Conservation (phyloP, 176 grass and related monocot species). For the Oryza rufipogon region DNA sequence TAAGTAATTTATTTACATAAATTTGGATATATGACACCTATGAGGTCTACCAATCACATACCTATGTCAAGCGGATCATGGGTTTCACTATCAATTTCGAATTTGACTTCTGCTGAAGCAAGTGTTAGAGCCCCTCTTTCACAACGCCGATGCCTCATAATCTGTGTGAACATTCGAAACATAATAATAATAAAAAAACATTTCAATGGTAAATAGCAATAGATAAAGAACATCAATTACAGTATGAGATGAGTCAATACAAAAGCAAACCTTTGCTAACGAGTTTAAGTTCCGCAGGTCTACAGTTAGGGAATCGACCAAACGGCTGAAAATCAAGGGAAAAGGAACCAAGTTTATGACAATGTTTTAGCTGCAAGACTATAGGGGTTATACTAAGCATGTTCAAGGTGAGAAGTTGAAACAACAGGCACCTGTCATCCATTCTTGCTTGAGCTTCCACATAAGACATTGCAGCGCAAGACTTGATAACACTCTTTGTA, state of each 20-base stretch:
- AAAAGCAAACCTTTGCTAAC: conserved; percentile 81
- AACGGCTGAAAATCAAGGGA: conserved; percentile 62
- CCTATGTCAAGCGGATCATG: conserved; percentile 99
- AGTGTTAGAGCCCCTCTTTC: conserved; percentile 95
- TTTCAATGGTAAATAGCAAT: background rate
- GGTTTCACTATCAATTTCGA: conserved; percentile 98
- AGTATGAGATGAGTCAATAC: conserved; percentile 9
- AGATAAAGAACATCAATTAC: background rate
- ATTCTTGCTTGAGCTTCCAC: conserved; percentile 98
- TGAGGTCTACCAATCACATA: conserved; percentile 41
- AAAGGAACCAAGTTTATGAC: conserved; percentile 40
- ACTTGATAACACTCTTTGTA: conserved; percentile 93
- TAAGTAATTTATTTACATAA: conserved; percentile 35
- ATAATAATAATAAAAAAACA: conserved; percentile 19
- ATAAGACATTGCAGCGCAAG: conserved; percentile 98
- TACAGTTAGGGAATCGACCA: conserved; percentile 89
- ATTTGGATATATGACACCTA: conserved; percentile 29
- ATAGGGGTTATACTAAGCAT: conserved; percentile 21
- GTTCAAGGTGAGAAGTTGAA: conserved; percentile 29
- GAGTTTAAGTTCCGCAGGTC: conserved; percentile 95
- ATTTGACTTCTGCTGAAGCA: conserved; percentile 99
- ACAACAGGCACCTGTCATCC: conserved; percentile 80
- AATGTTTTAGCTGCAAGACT: conserved; percentile 4
- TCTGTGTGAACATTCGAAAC: conserved; percentile 50
- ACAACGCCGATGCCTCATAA: conserved; percentile 82